Evolutionary conservation across 805 yeast genomes (phyloP).

Genomic region (Yarrowia deformans): DNA sequence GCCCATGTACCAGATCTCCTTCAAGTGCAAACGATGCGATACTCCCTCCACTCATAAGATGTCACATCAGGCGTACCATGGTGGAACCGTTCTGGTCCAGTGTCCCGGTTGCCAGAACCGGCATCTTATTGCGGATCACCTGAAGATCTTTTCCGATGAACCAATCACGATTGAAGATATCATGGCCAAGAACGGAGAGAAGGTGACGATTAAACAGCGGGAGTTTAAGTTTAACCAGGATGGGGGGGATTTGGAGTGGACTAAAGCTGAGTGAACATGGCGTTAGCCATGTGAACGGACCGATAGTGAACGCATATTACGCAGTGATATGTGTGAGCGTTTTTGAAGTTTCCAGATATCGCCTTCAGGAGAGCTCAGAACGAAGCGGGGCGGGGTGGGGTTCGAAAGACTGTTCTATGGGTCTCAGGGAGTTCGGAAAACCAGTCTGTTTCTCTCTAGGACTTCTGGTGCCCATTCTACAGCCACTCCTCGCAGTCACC

Average conservation of each 20-base stretch:
- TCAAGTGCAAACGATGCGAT: slow-evolving; percentile 88
- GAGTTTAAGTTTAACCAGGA: slow-evolving; percentile 43
- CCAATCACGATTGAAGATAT: slow-evolving; percentile 82
- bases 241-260: slow-evolving; percentile 47
- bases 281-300: not conserved
- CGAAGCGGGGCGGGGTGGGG: no score
- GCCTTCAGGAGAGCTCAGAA: no score
- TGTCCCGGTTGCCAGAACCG: slow-evolving; percentile 91
- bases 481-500: not conserved
- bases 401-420: no score
- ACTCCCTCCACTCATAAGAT: slow-evolving; percentile 87
- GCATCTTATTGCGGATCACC: slow-evolving; percentile 89
- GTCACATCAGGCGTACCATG: slow-evolving; percentile 87
- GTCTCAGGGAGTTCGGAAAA: no score
- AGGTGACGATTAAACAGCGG: slow-evolving; percentile 65
- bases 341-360: no score
- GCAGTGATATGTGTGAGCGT: no score
- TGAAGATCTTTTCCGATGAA: slow-evolving; percentile 81
- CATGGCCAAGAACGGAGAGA: slow-evolving; percentile 75
- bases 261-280: slow-evolving; percentile 42
- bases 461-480: no score
- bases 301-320: no score
- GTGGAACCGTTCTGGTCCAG: slow-evolving; percentile 85
- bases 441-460: no score
- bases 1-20: slow-evolving; percentile 85